Base-by-base conservation (phyloP, 2,329 filamentous ascomycete species). In the Fusarium dimerum region DNA sequence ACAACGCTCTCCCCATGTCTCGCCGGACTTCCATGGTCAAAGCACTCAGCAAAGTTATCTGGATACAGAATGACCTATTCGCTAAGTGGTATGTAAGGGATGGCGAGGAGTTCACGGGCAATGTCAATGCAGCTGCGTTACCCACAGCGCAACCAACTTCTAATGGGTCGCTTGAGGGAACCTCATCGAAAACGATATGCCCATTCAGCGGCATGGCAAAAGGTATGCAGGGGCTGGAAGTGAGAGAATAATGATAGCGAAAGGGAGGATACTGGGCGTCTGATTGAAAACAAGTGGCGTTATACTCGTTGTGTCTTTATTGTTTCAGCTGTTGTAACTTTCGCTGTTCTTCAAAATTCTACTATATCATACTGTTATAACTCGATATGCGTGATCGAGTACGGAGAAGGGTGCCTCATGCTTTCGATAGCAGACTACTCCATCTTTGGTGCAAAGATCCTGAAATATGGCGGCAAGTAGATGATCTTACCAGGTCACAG, bases 1-100 rank as follows among this genome's bases (percentile, higher is more conserved):
- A 56, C 34, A 56, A 47, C 17, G 50, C 45, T 38, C 50, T 56
- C 36, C 54, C 54, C 29, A 53, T 56, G 54, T 56, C 54, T n/a
- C 45, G 45, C n/a, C 11, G 54, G 8, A 41, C 44, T 3, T 42
- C 54, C 13, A 56, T 56, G 54, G 54, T 56, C 18, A 56, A 56
- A 17, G 54, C 54, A 10, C 47, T 56, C 2, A 56, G 54, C 47
- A 56, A 56, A 29, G 54, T 56, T 12, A 56, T 56, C 44, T 56
- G 54, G 54, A 56, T 56, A 38, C 54, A 56, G 17, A 56, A 56
- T 45, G 54, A 56, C n/a, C 50, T 56, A 8, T 56, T 53, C 39
- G 54, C 54, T 12, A 56, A 56, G 45, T 56, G 54, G 54, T 56
- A 48, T 11, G 54, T 56, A 15, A n/a, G 54, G 18, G 54, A 56